Conservation (phyloP, 495 filamentous ascomycete species). For the Amphirosellinia nigrospora region DNA sequence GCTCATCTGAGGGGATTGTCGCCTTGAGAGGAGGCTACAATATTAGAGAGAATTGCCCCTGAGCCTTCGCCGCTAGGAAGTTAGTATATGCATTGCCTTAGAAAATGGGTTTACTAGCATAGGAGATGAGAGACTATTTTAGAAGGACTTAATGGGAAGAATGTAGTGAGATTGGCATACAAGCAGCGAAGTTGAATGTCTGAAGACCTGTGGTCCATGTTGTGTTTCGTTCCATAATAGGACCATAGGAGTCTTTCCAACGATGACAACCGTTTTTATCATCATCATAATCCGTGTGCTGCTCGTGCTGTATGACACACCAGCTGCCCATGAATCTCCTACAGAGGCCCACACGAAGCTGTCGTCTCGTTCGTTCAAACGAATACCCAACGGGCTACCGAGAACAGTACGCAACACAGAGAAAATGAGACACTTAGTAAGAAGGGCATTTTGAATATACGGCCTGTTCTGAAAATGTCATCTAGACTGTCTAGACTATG, state of each 20-base stretch:
- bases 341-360: not conserved
- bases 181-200: not conserved
- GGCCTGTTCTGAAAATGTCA: no score
- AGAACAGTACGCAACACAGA: no score
- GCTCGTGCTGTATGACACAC: not conserved
- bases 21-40: not conserved
- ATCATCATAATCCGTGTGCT: not conserved
- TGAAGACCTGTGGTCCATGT: not conserved
- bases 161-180: not conserved
- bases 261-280: not conserved
- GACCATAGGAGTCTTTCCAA: not conserved
- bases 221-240: not conserved
- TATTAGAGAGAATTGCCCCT: not conserved
- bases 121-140: no score
- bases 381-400: no score
- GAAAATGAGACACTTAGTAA: no score
- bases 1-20: no score
- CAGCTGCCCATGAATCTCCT: not conserved
- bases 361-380: not conserved
- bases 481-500: no score
- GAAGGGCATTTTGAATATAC: no score
- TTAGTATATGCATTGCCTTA: not conserved
- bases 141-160: not conserved
- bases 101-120: not conserved
- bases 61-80: not conserved